Conservation (phyloP, 1,284 basidiomycete genomes). For the Peniophora sp. region DNA sequence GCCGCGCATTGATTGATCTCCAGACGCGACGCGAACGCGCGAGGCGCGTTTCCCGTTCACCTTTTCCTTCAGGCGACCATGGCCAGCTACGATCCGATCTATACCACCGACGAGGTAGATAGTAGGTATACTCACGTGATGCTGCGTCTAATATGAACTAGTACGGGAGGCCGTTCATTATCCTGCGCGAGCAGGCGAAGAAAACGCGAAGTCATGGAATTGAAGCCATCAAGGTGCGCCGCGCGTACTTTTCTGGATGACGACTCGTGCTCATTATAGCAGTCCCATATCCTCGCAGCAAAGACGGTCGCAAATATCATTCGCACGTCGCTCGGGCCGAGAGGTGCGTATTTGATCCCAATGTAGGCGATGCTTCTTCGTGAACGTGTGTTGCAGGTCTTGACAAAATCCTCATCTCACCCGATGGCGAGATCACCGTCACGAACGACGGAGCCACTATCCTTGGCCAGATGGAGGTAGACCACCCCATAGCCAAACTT, state of each 20-base stretch:
- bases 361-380: not conserved
- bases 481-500: constrained; percentile 97
- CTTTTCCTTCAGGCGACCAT: not conserved
- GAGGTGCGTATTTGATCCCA: constrained; percentile 45
- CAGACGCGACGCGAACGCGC: constrained; percentile 3
- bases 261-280: not conserved
- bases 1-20: no score
- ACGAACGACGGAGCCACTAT: constrained; percentile 99
- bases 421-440: constrained; percentile 98
- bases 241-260: not conserved
- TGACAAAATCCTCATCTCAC: constrained; percentile 98
- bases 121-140: constrained; percentile 7
- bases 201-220: constrained; percentile 93
- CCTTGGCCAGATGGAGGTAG: constrained; percentile 93
- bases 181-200: constrained; percentile 90
- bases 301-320: constrained; percentile 92
- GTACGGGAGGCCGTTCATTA: constrained; percentile 97
- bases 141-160: constrained; percentile 22
- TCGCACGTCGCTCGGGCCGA: constrained; percentile 89
- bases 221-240: constrained; percentile 87
- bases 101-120: constrained; percentile 84
- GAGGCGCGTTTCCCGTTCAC: not conserved
- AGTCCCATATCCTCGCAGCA: constrained; percentile 95
- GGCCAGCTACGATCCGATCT: constrained; percentile 61
- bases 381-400: constrained; percentile 51